Percentiles rank a stretch among this genome's conserved stretches.
Evolutionary conservation across 495 filamentous ascomycete species (phyloP).

Genomic region (Aspergillus panamensis): DNA sequence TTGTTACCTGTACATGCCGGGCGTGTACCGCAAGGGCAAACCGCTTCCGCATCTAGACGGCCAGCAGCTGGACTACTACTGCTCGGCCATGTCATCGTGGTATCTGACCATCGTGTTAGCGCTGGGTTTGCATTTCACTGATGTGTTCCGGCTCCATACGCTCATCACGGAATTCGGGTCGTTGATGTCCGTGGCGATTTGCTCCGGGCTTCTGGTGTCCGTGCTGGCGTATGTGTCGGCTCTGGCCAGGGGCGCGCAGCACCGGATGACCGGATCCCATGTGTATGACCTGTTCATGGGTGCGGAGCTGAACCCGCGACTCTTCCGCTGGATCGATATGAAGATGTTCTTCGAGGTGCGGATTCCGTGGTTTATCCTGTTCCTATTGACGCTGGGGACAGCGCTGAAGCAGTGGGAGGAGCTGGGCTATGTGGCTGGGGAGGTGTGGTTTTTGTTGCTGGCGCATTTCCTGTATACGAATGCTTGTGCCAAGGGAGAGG

Average conservation of each 20-base stretch:
- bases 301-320: constrained; percentile 87
- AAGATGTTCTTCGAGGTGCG: constrained; percentile 99
- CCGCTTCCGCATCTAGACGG: constrained; percentile 73
- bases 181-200: constrained; percentile 79
- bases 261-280: constrained; percentile 88
- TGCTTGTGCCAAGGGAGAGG: constrained; percentile 91
- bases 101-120: constrained; percentile 73
- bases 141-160: constrained; percentile 78
- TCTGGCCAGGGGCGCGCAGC: constrained; percentile 67
- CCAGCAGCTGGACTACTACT: constrained; percentile 80
- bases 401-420: constrained; percentile 81
- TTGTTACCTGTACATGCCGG: constrained; percentile 75
- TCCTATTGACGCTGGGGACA: constrained; percentile 70
- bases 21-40: constrained; percentile 74
- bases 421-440: constrained; percentile 83
- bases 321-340: constrained; percentile 86
- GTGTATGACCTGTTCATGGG: constrained; percentile 99
- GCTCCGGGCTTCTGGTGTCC: constrained; percentile 75
- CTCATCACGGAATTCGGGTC: constrained; percentile 88
- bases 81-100: constrained; percentile 75
- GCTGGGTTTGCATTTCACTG: constrained; percentile 63
- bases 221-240: constrained; percentile 79
- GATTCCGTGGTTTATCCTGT: constrained; percentile 91
- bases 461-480: constrained; percentile 93
- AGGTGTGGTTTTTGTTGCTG: constrained; percentile 79